Conservation (phyloP, 306 rosid genomes). For the Medicago arabica region DNA sequence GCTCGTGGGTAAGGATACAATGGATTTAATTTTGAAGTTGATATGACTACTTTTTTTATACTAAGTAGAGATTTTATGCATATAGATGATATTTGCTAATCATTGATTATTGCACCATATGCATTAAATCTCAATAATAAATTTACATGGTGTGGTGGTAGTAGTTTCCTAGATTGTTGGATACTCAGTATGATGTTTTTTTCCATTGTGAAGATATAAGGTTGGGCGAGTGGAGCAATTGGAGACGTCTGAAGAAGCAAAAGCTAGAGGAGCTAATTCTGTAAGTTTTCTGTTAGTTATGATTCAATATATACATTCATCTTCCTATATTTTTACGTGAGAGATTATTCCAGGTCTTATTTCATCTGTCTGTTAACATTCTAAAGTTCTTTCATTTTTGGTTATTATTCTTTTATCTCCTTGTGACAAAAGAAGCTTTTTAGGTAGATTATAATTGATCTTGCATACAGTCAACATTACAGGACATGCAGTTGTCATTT, state of each 20-base stretch:
- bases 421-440: neutral
- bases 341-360: slow-evolving; percentile 28
- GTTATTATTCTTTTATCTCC: neutral
- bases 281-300: slow-evolving; percentile 59
- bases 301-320: slow-evolving; percentile 7
- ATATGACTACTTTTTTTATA: neutral
- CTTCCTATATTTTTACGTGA: neutral
- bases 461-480: slow-evolving; percentile 28
- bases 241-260: slow-evolving; percentile 83
- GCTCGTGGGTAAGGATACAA: slow-evolving; percentile 84
- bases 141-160: neutral
- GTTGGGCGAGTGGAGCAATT: slow-evolving; percentile 96
- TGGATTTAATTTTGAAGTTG: slow-evolving; percentile 30
- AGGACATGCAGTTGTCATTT: slow-evolving; percentile 24
- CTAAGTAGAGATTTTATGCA: slow-evolving; percentile 32
- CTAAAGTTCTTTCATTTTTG: slow-evolving; percentile 3
- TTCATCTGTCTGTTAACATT: slow-evolving; percentile 32
- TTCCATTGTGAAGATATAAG: slow-evolving; percentile 74
- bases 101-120: neutral
- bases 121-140: slow-evolving; percentile 21
- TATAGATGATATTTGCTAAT: slow-evolving; percentile 24
- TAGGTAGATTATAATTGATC: slow-evolving; percentile 13
- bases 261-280: slow-evolving; percentile 82
- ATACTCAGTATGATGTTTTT: slow-evolving; percentile 39
- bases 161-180: slow-evolving; percentile 15